phyloP scores from a whole-genome alignment of 768 basidiomycete genomes.

The Leccinum arenicola region DNA sequence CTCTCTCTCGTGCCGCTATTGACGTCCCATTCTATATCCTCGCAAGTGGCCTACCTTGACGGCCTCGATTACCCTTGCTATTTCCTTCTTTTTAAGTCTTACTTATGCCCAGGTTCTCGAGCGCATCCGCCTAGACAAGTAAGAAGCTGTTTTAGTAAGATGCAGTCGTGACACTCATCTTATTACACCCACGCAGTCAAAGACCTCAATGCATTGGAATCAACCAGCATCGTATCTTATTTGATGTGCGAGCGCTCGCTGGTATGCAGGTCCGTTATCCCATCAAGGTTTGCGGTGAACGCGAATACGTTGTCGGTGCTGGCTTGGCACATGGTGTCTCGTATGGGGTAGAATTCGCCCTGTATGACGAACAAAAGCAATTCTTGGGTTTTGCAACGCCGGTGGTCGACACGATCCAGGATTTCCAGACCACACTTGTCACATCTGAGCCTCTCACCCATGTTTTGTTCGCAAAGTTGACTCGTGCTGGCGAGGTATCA shows the following conservation, averaged over 20 bases:
- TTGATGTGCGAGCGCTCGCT: conserved; percentile 17
- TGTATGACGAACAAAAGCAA: conserved; percentile 13
- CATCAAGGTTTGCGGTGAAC: neutral
- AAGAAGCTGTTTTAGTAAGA: neutral
- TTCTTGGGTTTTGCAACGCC: neutral
- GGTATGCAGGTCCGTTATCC: conserved; percentile 5
- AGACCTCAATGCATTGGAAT: conserved; percentile 29
- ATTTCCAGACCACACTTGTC: conserved; percentile 13
- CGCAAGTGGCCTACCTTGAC: too few species aligned
- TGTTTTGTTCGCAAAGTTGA: conserved; percentile 3
- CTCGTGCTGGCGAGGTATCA: neutral
- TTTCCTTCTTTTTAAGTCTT: neutral
- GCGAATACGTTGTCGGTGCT: conserved; percentile 19
- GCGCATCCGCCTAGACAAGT: conserved; percentile 13
- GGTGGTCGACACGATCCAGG: neutral
- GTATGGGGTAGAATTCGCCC: conserved; percentile 12
- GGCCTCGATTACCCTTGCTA: too few species aligned
- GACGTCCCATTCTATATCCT: too few species aligned
- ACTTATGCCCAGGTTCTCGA: conserved; percentile 25
- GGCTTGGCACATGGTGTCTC: conserved; percentile 27
- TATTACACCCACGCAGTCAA: conserved; percentile 15
- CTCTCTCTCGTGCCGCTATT: too few species aligned
- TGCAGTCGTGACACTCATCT: neutral
- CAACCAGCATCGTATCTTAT: conserved; percentile 22
- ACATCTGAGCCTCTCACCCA: neutral